These are phyloP conservation scores for Cairneyella variabilis DNA, from an alignment of 495 filamentous ascomycete species.

Conservation along the genomic window DNA sequence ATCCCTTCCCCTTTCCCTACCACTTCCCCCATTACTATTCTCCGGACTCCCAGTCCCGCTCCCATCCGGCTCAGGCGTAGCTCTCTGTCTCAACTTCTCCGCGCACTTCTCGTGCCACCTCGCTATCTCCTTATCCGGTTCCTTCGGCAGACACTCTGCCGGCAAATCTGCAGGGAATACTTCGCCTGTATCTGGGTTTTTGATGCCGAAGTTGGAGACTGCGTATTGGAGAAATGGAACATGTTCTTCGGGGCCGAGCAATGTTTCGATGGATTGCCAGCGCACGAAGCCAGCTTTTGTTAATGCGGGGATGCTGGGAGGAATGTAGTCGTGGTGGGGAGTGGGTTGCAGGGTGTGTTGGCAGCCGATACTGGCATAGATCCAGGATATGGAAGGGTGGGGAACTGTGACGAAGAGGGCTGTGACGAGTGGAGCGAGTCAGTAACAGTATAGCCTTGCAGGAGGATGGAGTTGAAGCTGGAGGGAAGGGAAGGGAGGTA, in stretches of 20 bases:
- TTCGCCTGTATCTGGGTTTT: slow-evolving; percentile 65
- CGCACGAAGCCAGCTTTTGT: slow-evolving; percentile 80
- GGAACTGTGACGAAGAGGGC: slow-evolving; percentile 78
- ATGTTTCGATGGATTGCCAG: slow-evolving; percentile 91
- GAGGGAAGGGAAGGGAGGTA: no score
- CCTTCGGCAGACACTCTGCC: slow-evolving; percentile 65
- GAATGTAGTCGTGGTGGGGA: slow-evolving; percentile 65
- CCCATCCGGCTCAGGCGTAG: slow-evolving; percentile 12
- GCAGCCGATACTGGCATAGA: slow-evolving; percentile 89
- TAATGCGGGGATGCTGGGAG: slow-evolving; percentile 77
- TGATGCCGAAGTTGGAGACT: slow-evolving; percentile 69
- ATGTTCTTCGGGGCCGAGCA: slow-evolving; percentile 86
- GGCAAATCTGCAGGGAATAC: slow-evolving; percentile 76
- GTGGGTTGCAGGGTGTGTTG: slow-evolving; percentile 73
- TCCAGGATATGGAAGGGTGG: slow-evolving; percentile 71
- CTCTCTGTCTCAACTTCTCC: slow-evolving; percentile 44
- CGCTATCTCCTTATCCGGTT: slow-evolving; percentile 73
- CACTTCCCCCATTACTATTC: no score
- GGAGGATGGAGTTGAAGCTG: no score
- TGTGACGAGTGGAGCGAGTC: slow-evolving; percentile 10
- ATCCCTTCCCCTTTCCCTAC: no score
- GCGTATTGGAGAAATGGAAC: slow-evolving; percentile 79
- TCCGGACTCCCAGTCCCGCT: neutral
- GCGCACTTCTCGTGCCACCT: slow-evolving; percentile 77
- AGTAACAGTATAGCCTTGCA: neutral